phyloP scores from a whole-genome alignment of 1,284 basidiomycete genomes.

The Trichosporon sp. region DNA sequence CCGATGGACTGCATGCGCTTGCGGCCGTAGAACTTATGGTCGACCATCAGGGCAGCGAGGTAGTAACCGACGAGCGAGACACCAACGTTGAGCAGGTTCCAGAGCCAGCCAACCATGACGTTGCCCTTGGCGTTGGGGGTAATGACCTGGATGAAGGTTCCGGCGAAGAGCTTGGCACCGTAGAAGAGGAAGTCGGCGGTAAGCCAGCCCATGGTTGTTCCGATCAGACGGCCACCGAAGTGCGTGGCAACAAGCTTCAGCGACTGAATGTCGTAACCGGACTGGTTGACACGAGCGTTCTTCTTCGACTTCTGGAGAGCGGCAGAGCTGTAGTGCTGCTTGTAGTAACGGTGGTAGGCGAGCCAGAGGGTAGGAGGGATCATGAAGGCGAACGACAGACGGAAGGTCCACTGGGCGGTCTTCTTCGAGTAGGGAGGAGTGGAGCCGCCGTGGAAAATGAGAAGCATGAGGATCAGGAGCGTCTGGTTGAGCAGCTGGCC shows the following conservation, averaged over 20 bases:
- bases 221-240: conserved; percentile 53
- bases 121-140: conserved; percentile 45
- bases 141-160: conserved; percentile 51
- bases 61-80: conserved; percentile 54
- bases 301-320: conserved; percentile 50
- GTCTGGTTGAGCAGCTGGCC: conserved; percentile 55
- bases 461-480: conserved; percentile 51
- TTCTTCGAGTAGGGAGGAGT: conserved; percentile 45
- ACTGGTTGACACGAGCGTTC: conserved; percentile 48
- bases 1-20: conserved; percentile 53
- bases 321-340: conserved; percentile 45
- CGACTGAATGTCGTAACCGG: conserved; percentile 53
- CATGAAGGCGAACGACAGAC: conserved; percentile 54
- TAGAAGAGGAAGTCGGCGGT: conserved; percentile 55
- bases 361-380: conserved; percentile 53
- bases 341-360: conserved; percentile 54
- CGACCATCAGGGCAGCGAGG: conserved; percentile 53
- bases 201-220: conserved; percentile 53
- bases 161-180: conserved; percentile 49
- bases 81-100: conserved; percentile 52
- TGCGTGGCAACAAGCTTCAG: conserved; percentile 52
- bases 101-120: conserved; percentile 52
- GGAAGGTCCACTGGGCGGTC: conserved; percentile 54
- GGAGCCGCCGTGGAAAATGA: conserved; percentile 52
- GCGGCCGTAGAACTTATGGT: conserved; percentile 53